Conservation (phyloP, 495 filamentous ascomycete species). For the Xylaria scruposa region DNA sequence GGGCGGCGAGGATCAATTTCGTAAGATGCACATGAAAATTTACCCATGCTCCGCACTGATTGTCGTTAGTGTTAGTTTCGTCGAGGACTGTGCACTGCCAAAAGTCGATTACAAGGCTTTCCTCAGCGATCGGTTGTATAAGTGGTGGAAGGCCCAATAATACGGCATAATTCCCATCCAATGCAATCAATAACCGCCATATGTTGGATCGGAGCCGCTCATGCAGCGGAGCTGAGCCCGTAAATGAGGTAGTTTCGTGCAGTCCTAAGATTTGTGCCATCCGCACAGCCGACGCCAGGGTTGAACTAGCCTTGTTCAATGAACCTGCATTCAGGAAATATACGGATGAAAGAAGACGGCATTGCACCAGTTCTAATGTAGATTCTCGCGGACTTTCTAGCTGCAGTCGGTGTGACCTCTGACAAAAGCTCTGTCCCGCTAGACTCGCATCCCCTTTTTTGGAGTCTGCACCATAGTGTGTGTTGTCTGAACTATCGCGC, state of each 20-base stretch:
- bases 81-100: not conserved
- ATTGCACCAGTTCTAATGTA: not conserved
- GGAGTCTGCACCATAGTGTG: not conserved
- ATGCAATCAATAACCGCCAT: not conserved
- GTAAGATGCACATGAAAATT: constrained; percentile 1
- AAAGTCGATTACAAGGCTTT: not conserved
- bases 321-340: not conserved
- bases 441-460: constrained; percentile 1
- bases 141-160: not conserved
- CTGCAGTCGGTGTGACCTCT: constrained; percentile 1
- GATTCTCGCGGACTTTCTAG: not conserved
- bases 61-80: not conserved
- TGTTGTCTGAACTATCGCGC: constrained; percentile 15
- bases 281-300: not conserved
- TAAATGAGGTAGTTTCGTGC: not conserved
- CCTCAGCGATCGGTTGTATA: not conserved
- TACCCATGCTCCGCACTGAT: not conserved
- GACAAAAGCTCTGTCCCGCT: constrained; percentile 10
- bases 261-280: constrained; percentile 2
- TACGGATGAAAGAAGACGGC: constrained; percentile 1
- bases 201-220: not conserved
- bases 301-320: not conserved
- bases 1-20: not conserved
- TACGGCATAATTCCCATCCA: constrained; percentile 2
- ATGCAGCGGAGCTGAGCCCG: not conserved